Evolutionary conservation across 2,329 filamentous ascomycete genomes (phyloP).

Genomic region (Fusarium annulatum): DNA sequence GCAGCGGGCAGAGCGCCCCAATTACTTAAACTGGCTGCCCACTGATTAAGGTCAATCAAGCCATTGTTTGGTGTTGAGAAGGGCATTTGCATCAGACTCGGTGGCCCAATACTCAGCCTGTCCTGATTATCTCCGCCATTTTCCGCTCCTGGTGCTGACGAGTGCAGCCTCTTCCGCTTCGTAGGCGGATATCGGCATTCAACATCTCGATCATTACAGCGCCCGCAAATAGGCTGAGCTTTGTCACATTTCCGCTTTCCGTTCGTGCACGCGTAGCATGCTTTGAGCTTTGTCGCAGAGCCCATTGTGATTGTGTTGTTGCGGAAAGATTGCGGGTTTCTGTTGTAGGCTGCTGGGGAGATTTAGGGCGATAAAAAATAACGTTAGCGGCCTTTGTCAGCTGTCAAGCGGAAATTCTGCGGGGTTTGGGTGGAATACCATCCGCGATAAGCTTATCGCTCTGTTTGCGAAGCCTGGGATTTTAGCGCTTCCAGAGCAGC

Average conservation of each 20-base stretch:
- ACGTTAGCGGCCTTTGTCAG: conserved; percentile 9
- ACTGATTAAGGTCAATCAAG: not conserved
- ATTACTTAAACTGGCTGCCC: not conserved
- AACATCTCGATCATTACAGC: conserved; percentile 7
- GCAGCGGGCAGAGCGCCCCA: not conserved
- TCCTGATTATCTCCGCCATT: not conserved
- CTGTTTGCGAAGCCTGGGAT: fast-evolving
- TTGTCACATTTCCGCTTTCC: conserved; percentile 19
- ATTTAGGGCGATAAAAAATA: not conserved
- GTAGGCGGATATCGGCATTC: conserved; percentile 5
- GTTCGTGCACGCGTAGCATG: not conserved
- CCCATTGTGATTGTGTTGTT: not conserved
- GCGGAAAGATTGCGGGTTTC: not conserved
- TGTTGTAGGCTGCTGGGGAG: not conserved
- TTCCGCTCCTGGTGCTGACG: not conserved
- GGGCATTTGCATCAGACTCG: not conserved
- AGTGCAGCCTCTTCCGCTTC: not conserved
- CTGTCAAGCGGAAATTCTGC: not conserved
- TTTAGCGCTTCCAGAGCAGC: not conserved
- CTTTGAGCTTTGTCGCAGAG: not conserved
- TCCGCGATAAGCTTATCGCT: not conserved
- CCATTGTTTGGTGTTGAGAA: not conserved
- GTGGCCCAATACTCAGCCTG: not conserved
- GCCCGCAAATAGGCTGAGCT: not conserved
- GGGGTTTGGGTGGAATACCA: not conserved